Base-by-base conservation (phyloP, 495 filamentous ascomycete genomes). In the Penicillium arizonense region DNA sequence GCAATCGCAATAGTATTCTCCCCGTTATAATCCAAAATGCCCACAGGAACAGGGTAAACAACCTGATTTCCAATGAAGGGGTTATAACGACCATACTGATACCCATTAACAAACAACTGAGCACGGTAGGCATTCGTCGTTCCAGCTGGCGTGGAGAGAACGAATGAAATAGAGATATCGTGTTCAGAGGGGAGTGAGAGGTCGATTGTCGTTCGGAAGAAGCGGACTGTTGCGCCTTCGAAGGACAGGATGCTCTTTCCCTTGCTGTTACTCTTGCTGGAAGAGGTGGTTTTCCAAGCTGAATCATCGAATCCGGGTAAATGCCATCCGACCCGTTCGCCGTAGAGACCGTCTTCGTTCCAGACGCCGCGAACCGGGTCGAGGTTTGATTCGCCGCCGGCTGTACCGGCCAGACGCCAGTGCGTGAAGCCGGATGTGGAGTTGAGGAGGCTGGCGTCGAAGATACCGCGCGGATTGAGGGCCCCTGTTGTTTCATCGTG, bases 341-440 rank as follows among this genome's bases (percentile, higher is more conserved):
- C 78, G 55, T 70, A 84, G 14, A 89, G 63, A 0, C 82, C 87
- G 43, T 87, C 87, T 71, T 91, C 88, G 57, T 91, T 92, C 54
- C 87, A 64, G n/a, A 82, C 85, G 26, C 88, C 87, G 47, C 87
- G 82, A 1, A 76, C 70, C 26, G 76, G 73, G 61, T 92, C 88
- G 10, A 68, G 49, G 63, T 89, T 88, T 32, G 81, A 67, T 52
- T 90, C 86, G 16, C 87, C 87, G 44, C 83, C 84, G 8, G 89
- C 73, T 53, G 88, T 89, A 13, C 88, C 88, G 6, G 87, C 86
- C 8, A 92, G 57, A 63, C 87, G 87, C 88, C 88, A 91, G 40
- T 75, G 75, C 9, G 84, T 67, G 49, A 68, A 77, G 33, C 74
- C 38, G 9, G 66, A 72, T 11, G 73, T 57, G 2, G 62, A 58